Evolutionary conservation across 176 grass and related monocot genomes (phyloP).

Genomic region (Oryza coarctata): DNA sequence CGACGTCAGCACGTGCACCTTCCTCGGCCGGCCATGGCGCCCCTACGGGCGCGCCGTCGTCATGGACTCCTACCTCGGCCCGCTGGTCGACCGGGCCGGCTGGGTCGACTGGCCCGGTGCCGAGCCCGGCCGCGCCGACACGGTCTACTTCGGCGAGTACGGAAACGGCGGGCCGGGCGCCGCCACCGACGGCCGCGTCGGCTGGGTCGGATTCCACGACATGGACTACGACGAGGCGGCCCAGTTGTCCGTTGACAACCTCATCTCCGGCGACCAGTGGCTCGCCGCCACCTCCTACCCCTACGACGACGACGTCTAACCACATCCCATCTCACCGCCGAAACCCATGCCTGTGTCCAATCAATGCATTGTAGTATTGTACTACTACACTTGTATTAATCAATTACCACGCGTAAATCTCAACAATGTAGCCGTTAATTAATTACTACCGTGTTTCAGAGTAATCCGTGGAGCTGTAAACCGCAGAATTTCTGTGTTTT

Average conservation of each 20-base stretch:
- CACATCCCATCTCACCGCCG: neutral
- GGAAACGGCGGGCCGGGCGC: conserved; percentile 34
- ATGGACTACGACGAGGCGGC: conserved; percentile 66
- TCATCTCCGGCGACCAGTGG: conserved; percentile 78
- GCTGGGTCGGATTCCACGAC: conserved; percentile 50
- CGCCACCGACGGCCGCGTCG: conserved; percentile 35
- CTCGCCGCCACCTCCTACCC: conserved; percentile 67
- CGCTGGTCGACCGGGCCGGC: conserved; percentile 44
- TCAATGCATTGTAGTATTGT: neutral
- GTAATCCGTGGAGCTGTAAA: neutral
- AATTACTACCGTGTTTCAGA: neutral
- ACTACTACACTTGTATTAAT: neutral
- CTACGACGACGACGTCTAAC: conserved; percentile 20
- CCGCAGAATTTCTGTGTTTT: neutral
- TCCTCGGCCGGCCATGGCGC: conserved; percentile 79
- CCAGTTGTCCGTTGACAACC: conserved; percentile 51
- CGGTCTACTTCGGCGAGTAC: conserved; percentile 78
- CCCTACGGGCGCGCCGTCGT: conserved; percentile 56
- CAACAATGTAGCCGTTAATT: neutral
- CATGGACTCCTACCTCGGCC: conserved; percentile 59
- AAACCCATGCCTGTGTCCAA: neutral
- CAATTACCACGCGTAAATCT: neutral
- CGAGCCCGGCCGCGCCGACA: conserved; percentile 35
- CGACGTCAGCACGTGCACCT: conserved; percentile 31
- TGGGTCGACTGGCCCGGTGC: conserved; percentile 59